Base-by-base conservation (phyloP, 2,329 filamentous ascomycete genomes). In the Pseudogymnoascus destructans region DNA sequence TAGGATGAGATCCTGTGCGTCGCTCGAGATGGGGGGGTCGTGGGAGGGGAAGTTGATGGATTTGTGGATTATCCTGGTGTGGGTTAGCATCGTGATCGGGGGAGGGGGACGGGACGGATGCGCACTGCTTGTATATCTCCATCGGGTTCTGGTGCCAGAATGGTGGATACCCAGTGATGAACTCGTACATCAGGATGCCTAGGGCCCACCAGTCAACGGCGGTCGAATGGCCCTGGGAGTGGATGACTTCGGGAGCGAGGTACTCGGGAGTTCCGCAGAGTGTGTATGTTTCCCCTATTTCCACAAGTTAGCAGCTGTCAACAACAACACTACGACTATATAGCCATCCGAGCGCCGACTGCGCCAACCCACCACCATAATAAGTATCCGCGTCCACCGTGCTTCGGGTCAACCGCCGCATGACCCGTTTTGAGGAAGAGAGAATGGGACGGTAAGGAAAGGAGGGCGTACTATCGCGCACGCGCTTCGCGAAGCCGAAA, bases 131-230 rank as follows among this genome's bases (percentile, higher is more conserved):
- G 72, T 92, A 92, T 60, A 92, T 92, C 69, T 91, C 88, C 63
- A 92, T 87, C 1, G 87, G 87, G 63, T 90, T 92, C 63, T 88
- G 84, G 67, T 91, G 85, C 86, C 87, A 93, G 68, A 92, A 93
- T 0, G 88, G 88, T 11, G 88, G 88, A 67, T 91, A 90, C 25
- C 88, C 88, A 8, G 88, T 89, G 55, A 92, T 73, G 68, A 92
- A 92, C 68, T 93, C 88, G 70, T 89, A 92, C 60, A 92, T 84
- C 59, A 93, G 72, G 64, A 92, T 90, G 23, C 88, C 88, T 64
- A 93, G 76, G 0, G 88, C 87, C 88, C 88, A 92, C 87, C 87
- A 92, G 74, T 92, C 87, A 33, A 92, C 87, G 11, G 87, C 86
- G 2, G 80, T 83, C 2, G 80, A 84, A 67, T 86, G 82, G 10